Base-by-base conservation (phyloP, 495 filamentous ascomycete species). In the Penicillium parvum region DNA sequence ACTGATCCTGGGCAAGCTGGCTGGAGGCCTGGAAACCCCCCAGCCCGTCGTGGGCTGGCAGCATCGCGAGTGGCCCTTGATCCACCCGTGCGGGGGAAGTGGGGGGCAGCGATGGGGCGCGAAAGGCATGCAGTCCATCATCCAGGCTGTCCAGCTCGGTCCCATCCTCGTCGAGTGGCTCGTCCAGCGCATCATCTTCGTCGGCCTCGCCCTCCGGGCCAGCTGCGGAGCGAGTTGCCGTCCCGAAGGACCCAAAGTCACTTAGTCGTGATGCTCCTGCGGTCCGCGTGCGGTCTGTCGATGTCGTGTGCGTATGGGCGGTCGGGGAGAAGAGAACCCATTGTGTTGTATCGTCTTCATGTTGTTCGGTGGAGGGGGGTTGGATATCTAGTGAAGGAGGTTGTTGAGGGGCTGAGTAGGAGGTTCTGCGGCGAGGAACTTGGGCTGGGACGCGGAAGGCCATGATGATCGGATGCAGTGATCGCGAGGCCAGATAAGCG, bases 321-420 rank as follows among this genome's bases (percentile, higher is more conserved):
- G 77, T 79, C 17, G 90, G 89, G 8, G 88, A 88, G 68, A 98
- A 98, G 50, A 98, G 79, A 32, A 98, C 82, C 94, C 92, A 97
- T 80, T 95, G 90, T 58, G 90, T 82, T 3, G 87, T 79, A 37
- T 95, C 85, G 55, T 84, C 79, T 47, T 63, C 49, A 40, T 57
- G 46, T 50, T 58, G 67, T 16, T 74, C 64, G 4, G 55, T 34
- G 4, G 55, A 43, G 23, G 67, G 56, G 25, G 69, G 58, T 4
- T 69, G 68, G 27, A 60, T 48, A 29, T 66, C 62, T 12, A 71
- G 55, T 3, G 52, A 22, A 4, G 68, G 58, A 14, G 65, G 64
- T 10, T 67, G 62, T 42, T 75, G 73, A 9, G 76, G 61, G 6
- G 69, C 49, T n/a, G 72, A 64, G 56, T 74, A 72, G 20, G 76